phyloP scores from a whole-genome alignment of 441 rosid genomes.

The Rhodomyrtus psidioides region DNA sequence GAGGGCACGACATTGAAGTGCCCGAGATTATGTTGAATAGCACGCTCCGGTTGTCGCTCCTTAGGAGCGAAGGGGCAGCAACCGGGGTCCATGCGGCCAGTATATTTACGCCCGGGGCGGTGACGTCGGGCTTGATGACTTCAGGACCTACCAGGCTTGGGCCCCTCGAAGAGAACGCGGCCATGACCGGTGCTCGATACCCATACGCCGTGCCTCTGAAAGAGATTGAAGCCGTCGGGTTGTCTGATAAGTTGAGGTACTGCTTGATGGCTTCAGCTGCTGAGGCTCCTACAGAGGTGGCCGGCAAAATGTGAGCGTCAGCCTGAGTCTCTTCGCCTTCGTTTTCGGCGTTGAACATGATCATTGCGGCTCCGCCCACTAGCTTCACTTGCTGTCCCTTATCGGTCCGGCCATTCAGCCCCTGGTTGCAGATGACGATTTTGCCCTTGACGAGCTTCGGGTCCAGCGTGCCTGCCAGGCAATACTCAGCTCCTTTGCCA shows the following conservation, averaged over 20 bases:
- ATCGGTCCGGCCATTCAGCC: slow-evolving; percentile 13
- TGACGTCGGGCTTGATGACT: slow-evolving; percentile 51
- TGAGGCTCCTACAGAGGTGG: slow-evolving; percentile 24
- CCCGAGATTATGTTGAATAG: slow-evolving; percentile 52
- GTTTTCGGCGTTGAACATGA: slow-evolving; percentile 19
- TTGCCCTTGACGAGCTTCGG: slow-evolving; percentile 33
- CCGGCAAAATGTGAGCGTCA: slow-evolving; percentile 43
- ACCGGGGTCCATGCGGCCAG: slow-evolving; percentile 54
- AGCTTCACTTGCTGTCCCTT: slow-evolving; percentile 45
- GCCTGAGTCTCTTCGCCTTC: slow-evolving; percentile 46
- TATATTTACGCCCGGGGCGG: slow-evolving; percentile 57
- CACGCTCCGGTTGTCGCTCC: slow-evolving; percentile 35
- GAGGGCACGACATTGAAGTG: slow-evolving; percentile 72
- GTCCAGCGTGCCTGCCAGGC: slow-evolving; percentile 13
- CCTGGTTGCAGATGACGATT: slow-evolving; percentile 44
- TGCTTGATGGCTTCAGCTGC: slow-evolving; percentile 20
- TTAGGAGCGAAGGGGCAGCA: slow-evolving; percentile 25
- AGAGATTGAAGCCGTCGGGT: slow-evolving; percentile 27
- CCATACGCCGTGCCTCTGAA: slow-evolving; percentile 40
- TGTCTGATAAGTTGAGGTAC: slow-evolving; percentile 19
- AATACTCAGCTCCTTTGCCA: slow-evolving; percentile 9
- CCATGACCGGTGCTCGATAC: slow-evolving; percentile 37
- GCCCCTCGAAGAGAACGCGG: slow-evolving; percentile 60
- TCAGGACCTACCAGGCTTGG: slow-evolving; percentile 37
- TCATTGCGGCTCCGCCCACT: slow-evolving; percentile 43